These are phyloP conservation scores for Saccharomycopsis sp. DNA, from an alignment of 805 yeast species.

Conservation along the genomic window DNA sequence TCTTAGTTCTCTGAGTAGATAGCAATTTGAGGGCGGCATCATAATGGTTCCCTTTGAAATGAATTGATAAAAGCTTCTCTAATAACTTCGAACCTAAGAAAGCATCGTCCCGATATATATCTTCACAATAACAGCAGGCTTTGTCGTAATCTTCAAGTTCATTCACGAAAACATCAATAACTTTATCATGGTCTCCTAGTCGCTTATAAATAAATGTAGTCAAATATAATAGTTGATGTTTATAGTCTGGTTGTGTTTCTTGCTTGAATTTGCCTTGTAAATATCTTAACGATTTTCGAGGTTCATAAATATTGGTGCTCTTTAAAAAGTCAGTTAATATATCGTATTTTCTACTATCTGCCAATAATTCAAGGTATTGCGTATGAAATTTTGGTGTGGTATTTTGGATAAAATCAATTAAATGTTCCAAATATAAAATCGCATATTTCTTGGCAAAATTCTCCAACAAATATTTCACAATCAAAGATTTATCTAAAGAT, in stretches of 20 bases:
- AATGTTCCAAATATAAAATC: conserved; percentile 45
- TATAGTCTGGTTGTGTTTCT: not conserved
- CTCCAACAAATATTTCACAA: conserved; percentile 44
- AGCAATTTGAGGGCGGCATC: conserved; percentile 30
- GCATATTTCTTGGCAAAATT: conserved; percentile 28
- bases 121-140: conserved; percentile 58
- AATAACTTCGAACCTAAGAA: not conserved
- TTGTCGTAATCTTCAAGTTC: conserved; percentile 47
- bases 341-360: conserved; percentile 21
- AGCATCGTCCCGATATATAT: conserved; percentile 12
- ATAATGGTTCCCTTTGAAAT: conserved; percentile 26
- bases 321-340: conserved; percentile 33
- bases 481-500: conserved; percentile 44
- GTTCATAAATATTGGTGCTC: conserved; percentile 32
- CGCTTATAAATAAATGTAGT: conserved; percentile 52
- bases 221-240: conserved; percentile 30
- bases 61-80: not conserved
- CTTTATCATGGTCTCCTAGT: conserved; percentile 53
- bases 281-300: conserved; percentile 30
- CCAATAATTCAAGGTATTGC: conserved; percentile 38
- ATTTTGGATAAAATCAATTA: conserved; percentile 37
- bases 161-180: conserved; percentile 53
- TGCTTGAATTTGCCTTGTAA: conserved; percentile 17
- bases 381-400: conserved; percentile 35
- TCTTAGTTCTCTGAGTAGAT: conserved; percentile 32